These are phyloP conservation scores for Phylloporus arenicola DNA, from an alignment of 768 basidiomycete genomes.

Conservation along the genomic window DNA sequence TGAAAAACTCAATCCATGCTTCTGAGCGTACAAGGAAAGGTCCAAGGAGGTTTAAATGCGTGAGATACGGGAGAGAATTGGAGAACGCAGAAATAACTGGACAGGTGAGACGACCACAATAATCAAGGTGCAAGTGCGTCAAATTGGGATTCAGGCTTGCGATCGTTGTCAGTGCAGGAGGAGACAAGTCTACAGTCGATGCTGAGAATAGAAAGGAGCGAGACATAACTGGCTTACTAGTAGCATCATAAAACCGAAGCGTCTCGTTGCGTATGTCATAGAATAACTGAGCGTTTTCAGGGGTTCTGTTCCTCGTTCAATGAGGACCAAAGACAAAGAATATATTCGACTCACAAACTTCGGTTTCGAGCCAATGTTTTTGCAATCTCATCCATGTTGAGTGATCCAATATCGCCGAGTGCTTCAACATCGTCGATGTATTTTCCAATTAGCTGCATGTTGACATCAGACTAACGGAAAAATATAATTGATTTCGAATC, in stretches of 20 bases:
- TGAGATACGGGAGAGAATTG: conserved; percentile 58
- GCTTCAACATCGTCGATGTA: conserved; percentile 88
- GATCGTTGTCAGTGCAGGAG: conserved; percentile 64
- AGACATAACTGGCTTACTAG: conserved; percentile 51
- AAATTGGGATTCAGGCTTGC: conserved; percentile 82
- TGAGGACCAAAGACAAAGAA: conserved; percentile 1
- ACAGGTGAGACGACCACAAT: conserved; percentile 79
- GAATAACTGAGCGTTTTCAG: conserved; percentile 78
- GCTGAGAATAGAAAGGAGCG: not conserved
- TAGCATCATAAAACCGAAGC: conserved; percentile 82
- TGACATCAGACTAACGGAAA: not conserved
- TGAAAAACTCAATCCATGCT: conserved; percentile 74
- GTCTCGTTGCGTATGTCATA: conserved; percentile 65
- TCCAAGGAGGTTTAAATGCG: conserved; percentile 73
- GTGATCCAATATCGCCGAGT: conserved; percentile 77
- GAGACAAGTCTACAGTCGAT: conserved; percentile 52
- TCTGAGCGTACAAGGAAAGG: conserved; percentile 76
- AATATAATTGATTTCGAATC: not conserved
- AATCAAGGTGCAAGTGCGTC: conserved; percentile 70
- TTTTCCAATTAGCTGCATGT: conserved; percentile 64
- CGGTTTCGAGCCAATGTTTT: conserved; percentile 79
- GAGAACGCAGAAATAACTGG: conserved; percentile 54
- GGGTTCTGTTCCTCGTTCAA: conserved; percentile 43
- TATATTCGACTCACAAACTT: conserved; percentile 54
- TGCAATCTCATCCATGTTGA: conserved; percentile 82